phyloP scores from a whole-genome alignment of 2,329 filamentous ascomycete species.

The Aspergillus pseudonomiae region DNA sequence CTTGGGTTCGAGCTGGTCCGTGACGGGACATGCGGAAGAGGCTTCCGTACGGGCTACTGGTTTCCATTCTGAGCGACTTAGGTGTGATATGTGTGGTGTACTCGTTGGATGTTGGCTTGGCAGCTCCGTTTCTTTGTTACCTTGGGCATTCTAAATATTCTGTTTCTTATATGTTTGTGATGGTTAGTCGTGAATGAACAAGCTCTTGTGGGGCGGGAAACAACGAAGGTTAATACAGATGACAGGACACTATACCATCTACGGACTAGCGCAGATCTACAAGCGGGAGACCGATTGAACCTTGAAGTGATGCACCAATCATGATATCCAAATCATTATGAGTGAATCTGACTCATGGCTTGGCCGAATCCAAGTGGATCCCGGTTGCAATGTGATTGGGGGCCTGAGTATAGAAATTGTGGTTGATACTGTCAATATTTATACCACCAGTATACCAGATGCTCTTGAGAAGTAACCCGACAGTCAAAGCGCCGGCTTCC shows the following conservation, averaged over 20 bases:
- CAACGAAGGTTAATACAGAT: too few relatives aligned
- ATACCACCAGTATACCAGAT: not conserved
- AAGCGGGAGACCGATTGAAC: not conserved
- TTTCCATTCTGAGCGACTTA: too few relatives aligned
- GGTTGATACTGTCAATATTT: not conserved
- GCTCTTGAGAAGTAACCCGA: not conserved
- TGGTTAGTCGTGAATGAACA: not conserved
- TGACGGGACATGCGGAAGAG: too few relatives aligned
- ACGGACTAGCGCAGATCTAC: not conserved
- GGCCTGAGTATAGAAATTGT: not conserved
- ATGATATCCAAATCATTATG: not conserved
- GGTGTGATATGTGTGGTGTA: too few relatives aligned
- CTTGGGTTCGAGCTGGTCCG: too few relatives aligned
- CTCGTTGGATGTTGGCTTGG: too few relatives aligned
- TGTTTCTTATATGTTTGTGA: not conserved
- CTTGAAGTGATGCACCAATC: not conserved
- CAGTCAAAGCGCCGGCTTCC: not conserved
- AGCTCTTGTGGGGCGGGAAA: not conserved
- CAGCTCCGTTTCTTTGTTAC: too few relatives aligned
- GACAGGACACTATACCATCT: not conserved
- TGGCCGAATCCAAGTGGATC: not conserved
- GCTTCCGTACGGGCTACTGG: too few relatives aligned
- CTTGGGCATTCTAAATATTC: too few relatives aligned
- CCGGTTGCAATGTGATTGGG: not conserved
- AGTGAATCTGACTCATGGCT: conserved; percentile 8